Base-by-base conservation (phyloP, 306 rosid species). In the Rosa persica region DNA sequence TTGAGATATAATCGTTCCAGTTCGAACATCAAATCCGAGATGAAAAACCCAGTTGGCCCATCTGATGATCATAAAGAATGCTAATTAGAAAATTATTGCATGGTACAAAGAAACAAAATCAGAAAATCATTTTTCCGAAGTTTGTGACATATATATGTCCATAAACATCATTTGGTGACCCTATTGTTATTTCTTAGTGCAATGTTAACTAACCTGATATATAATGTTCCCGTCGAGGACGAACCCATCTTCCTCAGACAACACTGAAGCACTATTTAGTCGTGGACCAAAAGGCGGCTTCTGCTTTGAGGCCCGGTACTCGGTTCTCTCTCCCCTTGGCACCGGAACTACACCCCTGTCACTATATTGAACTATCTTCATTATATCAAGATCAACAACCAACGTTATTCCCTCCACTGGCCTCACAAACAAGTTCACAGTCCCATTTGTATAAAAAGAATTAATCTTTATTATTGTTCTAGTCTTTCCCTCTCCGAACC, bases 381-480 rank as follows among this genome's bases (percentile, higher is more conserved):
- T 72, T 80, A 57, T 73, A 54, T 86, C 85, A 36, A 86, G 85
- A 62, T 83, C 76, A 69, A 86, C 80, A 70, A 51, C 72, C 77
- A 83, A 25, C 8, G 77, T 60, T 42, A 86, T 80, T 5, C 89
- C 89, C 69, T 86, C 85, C 74, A 86, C 22, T 1, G 85, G 84
- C 47, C 83, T 81, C 78, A 83, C 27, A 22, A 74, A 83, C 69
- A 81, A 42, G 65, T 86, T 86, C 7, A 81, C 77, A 4, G 81
- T 83, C 15, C 78, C 85, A 2, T 83, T 70, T 20, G 64, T 75
- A 23, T 81, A 81, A 62, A 55, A 83, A 5, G 83, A 83, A 12
- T 52, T 69, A 1, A 83, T 16, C 23, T 78, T 86, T 15, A 76
- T 20, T 30, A 48, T 67, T 40, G 85, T 78, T 36, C 30, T 70